Conservation (phyloP, 805 yeast species). For the Lachancea dasiensis region DNA sequence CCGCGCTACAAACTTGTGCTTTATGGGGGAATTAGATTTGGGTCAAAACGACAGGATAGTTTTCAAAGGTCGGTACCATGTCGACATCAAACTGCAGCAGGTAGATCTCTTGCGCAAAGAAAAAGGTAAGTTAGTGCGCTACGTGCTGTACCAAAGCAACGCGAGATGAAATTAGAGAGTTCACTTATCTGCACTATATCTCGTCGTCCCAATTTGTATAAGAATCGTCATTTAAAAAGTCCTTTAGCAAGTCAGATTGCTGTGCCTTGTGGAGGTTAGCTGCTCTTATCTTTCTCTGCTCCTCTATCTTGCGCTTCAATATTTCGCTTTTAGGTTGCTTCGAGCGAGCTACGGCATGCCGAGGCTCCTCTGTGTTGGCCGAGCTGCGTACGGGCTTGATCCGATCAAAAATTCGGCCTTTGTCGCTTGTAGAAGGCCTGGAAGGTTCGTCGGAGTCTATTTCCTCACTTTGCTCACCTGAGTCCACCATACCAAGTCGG, state of each 20-base stretch:
- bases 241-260: constrained; percentile 25
- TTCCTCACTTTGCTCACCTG: constrained; percentile 5
- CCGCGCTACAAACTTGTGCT: constrained; percentile 27
- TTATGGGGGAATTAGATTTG: constrained; percentile 26
- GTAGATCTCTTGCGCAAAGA: constrained; percentile 28
- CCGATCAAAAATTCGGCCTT: constrained; percentile 9
- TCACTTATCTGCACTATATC: not conserved
- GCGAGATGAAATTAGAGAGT: constrained; percentile 4
- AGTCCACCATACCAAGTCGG: constrained; percentile 7
- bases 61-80: constrained; percentile 30
- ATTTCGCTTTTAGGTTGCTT: constrained; percentile 21
- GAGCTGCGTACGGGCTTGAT: constrained; percentile 3
- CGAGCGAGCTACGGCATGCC: no score
- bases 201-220: constrained; percentile 29
- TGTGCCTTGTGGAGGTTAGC: constrained; percentile 22
- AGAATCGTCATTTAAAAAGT: constrained; percentile 25
- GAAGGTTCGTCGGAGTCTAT: constrained; percentile 9
- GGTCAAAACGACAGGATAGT: constrained; percentile 20
- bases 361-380: no score
- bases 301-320: constrained; percentile 28
- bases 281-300: constrained; percentile 24
- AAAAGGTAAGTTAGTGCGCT: constrained; percentile 23
- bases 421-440: constrained; percentile 11
- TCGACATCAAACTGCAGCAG: constrained; percentile 27
- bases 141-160: constrained; percentile 24